Base-by-base conservation (phyloP, 176 grass and related monocot species). In the Musa beccarii region DNA sequence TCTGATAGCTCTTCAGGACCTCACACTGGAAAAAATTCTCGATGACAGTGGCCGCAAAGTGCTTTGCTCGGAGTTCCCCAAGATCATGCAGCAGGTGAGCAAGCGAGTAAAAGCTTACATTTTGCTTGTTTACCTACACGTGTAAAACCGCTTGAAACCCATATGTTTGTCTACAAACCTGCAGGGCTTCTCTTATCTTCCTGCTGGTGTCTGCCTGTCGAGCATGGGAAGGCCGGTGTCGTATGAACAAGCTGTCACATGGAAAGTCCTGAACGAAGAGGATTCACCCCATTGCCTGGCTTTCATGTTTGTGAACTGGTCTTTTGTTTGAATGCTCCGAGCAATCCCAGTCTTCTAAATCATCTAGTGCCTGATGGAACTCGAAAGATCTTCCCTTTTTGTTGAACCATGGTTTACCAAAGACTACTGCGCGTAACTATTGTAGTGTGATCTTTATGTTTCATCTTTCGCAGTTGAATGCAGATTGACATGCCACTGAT, bases 31-130 rank as follows among this genome's bases (percentile, higher is more conserved):
- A 85, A 91, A 88, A 73, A 88, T 98, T 82, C 90, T 98, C 0
- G 95, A 93, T 0, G 95, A 98, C 3, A 78, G 79, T 19, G 95
- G 95, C 12, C 84, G 90, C 54, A 97, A 97, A 86, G 84, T 80
- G 0, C 88, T 97, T 49, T 97, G 94, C 76, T 82, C 94, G 0
- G 94, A 97, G 81, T 93, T 91, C 84, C 85, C 82, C 29, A 91
- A 97, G 81, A 90, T 97, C 49, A 93, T 97, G 94, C 90, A 91
- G 53, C 88, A 97, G 86, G 94, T 97, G 51, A 91, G 56, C 90
- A 93, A 83, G 3, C 2, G 23, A 26, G 63, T 24, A 12, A 25
- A 24, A 62, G 54, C 69, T 55, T 21, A 62, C 24, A 21, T 23
- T 10, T 4, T 77, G 29, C 34, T 76, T 11, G 16, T 65, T 55